These are phyloP conservation scores for Colletotrichum tropicicola DNA, from an alignment of 2,329 filamentous ascomycete genomes.

Conservation along the genomic window DNA sequence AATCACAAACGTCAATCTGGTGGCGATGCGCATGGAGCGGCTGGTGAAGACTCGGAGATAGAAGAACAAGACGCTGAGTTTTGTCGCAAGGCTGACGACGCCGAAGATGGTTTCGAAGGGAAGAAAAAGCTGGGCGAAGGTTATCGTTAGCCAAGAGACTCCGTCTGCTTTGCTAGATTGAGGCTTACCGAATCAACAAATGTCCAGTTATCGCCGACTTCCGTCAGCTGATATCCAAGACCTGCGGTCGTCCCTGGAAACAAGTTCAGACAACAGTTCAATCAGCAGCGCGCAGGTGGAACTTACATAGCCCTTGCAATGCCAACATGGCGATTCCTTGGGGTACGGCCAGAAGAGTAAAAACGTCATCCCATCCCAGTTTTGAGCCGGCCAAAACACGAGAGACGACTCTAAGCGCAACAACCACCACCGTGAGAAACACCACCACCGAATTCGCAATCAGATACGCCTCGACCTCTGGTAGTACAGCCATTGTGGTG, in stretches of 20 bases:
- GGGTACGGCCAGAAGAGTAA: conserved; percentile 44
- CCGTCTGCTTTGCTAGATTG: no score
- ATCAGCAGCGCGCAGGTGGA: neutral
- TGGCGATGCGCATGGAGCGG: conserved; percentile 37
- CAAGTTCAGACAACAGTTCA: neutral
- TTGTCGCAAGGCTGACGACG: conserved; percentile 44
- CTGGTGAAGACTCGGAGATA: conserved; percentile 53
- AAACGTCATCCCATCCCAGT: conserved; percentile 48
- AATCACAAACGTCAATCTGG: conserved; percentile 31
- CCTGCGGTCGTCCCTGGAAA: conserved; percentile 33
- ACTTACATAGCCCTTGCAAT: conserved; percentile 42
- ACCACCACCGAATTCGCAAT: conserved; percentile 35
- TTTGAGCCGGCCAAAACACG: conserved; percentile 36
- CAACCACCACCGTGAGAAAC: conserved; percentile 33
- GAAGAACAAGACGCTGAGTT: conserved; percentile 51
- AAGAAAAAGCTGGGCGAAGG: conserved; percentile 41
- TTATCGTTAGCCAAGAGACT: neutral
- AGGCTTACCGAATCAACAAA: conserved; percentile 1
- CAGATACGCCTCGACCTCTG: conserved; percentile 35
- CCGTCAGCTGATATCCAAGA: conserved; percentile 33
- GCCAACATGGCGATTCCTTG: conserved; percentile 39
- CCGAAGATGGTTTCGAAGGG: conserved; percentile 48
- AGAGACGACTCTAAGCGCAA: conserved; percentile 37
- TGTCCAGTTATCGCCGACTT: conserved; percentile 3
- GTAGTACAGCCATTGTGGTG: neutral